Conservation (phyloP, 331 rosid species). For the Dryas integrifolia region DNA sequence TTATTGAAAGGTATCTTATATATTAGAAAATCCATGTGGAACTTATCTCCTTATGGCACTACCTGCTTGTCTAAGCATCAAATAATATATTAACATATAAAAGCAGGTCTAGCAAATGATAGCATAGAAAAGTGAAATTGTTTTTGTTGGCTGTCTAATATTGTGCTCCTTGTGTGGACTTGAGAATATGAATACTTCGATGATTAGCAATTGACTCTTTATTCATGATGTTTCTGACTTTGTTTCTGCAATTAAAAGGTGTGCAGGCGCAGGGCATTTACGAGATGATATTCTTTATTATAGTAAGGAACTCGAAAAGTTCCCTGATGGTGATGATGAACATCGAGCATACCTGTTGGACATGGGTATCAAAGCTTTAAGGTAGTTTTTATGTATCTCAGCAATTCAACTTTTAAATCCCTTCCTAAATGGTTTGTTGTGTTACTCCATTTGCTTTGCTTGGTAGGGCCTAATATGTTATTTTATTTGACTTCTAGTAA, state of each 20-base stretch:
- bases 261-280: slow-evolving; percentile 73
- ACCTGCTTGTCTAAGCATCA: not conserved
- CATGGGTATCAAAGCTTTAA: slow-evolving; percentile 78
- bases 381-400: slow-evolving; percentile 30
- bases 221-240: slow-evolving; percentile 22
- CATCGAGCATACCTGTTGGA: slow-evolving; percentile 56
- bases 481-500: not conserved
- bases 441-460: not conserved
- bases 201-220: not conserved
- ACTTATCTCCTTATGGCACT: not conserved
- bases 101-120: too few relatives aligned
- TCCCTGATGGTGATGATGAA: slow-evolving; percentile 55
- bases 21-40: not conserved
- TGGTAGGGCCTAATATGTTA: not conserved
- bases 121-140: not conserved
- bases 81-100: not conserved
- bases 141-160: not conserved
- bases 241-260: slow-evolving; percentile 45
- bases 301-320: slow-evolving; percentile 56
- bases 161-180: not conserved
- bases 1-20: slow-evolving; percentile 60
- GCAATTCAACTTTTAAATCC: not conserved
- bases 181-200: not conserved
- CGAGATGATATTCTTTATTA: slow-evolving; percentile 69
- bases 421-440: not conserved